These are phyloP conservation scores for Sonneratia caseolaris DNA, from an alignment of 345 rosid species.

Conservation along the genomic window DNA sequence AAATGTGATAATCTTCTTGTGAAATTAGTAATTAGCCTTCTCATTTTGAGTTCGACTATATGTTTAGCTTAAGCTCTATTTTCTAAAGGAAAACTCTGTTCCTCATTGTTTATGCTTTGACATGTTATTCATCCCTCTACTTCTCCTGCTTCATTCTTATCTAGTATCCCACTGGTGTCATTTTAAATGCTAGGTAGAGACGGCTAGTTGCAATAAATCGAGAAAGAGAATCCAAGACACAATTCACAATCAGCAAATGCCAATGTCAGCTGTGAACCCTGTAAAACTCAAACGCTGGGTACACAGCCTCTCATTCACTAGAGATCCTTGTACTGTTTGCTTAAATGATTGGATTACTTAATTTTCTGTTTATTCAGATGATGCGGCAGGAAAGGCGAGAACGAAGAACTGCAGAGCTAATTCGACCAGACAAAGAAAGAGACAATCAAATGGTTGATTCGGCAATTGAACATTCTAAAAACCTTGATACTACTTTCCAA, in stretches of 20 bases:
- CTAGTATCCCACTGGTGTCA: conserved; percentile 7
- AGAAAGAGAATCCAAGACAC: conserved; percentile 21
- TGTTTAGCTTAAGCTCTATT: background rate
- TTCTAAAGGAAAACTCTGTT: background rate
- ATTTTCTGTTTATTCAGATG: conserved; percentile 30
- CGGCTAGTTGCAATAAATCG: conserved; percentile 20
- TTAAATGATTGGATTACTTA: conserved; percentile 19
- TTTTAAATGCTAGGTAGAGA: conserved; percentile 19
- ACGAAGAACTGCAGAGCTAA: conserved; percentile 49
- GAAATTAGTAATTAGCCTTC: conserved; percentile 1
- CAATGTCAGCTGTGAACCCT: conserved; percentile 38
- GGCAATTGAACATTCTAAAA: conserved; percentile 50
- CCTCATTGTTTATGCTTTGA: background rate
- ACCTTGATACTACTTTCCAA: conserved; percentile 38
- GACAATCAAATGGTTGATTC: conserved; percentile 46
- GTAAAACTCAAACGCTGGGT: conserved; percentile 83
- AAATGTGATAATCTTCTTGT: background rate
- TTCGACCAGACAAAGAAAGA: conserved; percentile 47
- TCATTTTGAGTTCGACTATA: background rate
- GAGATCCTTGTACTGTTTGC: conserved; percentile 5
- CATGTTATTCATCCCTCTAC: background rate
- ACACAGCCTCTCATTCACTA: conserved; percentile 15
- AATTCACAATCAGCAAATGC: conserved; percentile 19
- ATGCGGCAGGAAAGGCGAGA: conserved; percentile 55
- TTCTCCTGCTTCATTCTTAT: background rate